Evolutionary conservation across 2,329 filamentous ascomycete species (phyloP).

Genomic region (Ilyonectria destructans): DNA sequence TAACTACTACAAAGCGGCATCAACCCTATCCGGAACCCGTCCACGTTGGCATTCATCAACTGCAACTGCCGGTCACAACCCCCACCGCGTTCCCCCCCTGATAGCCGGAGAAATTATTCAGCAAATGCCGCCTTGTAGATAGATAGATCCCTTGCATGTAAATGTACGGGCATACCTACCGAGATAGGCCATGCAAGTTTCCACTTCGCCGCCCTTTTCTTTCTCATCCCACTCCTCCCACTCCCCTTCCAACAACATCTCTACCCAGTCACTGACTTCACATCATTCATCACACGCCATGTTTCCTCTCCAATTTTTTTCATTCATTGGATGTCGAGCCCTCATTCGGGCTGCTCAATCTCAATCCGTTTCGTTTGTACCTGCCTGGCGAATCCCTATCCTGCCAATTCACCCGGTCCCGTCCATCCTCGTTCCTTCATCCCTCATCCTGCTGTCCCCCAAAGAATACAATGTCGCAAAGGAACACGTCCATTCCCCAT

Average conservation of each 20-base stretch:
- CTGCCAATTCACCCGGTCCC: conserved; percentile 40
- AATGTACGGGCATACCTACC: too few relatives aligned
- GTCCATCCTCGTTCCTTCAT: conserved; percentile 38
- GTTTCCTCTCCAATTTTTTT: conserved; percentile 37
- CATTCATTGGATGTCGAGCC: conserved; percentile 49
- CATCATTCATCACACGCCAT: not conserved
- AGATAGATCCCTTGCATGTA: too few relatives aligned
- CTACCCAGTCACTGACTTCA: not conserved
- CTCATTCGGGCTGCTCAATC: conserved; percentile 44
- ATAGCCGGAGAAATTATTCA: too few relatives aligned
- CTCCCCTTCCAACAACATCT: too few relatives aligned
- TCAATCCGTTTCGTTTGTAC: conserved; percentile 42
- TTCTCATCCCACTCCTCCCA: too few relatives aligned
- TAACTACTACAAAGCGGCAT: not conserved
- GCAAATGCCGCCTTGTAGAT: too few relatives aligned
- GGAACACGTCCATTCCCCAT: conserved; percentile 43
- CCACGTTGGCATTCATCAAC: not conserved
- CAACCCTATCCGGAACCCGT: too few relatives aligned
- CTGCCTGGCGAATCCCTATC: conserved; percentile 43
- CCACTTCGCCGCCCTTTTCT: too few relatives aligned
- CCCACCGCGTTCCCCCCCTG: too few relatives aligned
- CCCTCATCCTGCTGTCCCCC: conserved; percentile 36
- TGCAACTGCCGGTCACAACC: not conserved
- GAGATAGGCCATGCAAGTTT: too few relatives aligned
- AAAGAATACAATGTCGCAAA: conserved; percentile 50